Conservation (phyloP, 106 monocot species). For the Phalaenopsis aphrodite region DNA sequence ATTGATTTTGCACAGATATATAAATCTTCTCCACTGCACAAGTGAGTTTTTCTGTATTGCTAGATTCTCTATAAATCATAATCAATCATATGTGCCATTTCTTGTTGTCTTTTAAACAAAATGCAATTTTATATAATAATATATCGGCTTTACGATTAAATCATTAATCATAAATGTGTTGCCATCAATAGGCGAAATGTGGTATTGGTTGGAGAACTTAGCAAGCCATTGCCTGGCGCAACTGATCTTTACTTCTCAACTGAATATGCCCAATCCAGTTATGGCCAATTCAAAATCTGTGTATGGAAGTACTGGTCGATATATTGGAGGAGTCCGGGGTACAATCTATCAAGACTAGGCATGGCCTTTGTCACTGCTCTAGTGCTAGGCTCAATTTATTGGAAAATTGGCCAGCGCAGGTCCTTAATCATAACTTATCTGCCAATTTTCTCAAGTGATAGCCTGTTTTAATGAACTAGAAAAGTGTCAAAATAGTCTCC, state of each 20-base stretch:
- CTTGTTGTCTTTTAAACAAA: background rate
- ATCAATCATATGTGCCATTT: background rate
- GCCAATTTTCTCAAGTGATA: background rate
- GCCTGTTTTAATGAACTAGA: background rate
- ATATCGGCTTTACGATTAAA: background rate
- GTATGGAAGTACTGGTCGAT: constrained; percentile 58
- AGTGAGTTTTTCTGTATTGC: constrained; percentile 24
- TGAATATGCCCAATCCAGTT: constrained; percentile 23
- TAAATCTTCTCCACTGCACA: constrained; percentile 26
- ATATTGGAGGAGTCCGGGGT: constrained; percentile 61
- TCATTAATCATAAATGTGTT: background rate
- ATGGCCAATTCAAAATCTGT: constrained; percentile 37
- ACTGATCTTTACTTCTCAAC: constrained; percentile 36
- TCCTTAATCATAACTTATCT: constrained; percentile 5
- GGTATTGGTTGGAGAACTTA: constrained; percentile 37
- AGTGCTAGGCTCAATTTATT: constrained; percentile 27
- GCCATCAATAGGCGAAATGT: constrained; percentile 39
- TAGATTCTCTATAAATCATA: background rate
- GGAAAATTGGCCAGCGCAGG: constrained; percentile 48
- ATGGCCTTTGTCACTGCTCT: constrained; percentile 24
- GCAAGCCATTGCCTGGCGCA: constrained; percentile 29
- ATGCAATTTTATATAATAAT: background rate
- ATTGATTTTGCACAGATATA: constrained; percentile 61
- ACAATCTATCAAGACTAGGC: constrained; percentile 40
- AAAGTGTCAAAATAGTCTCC: no score